Percentiles rank a stretch among this genome's conserved stretches.
Evolutionary conservation across 257 asterid genomes (phyloP).

Genomic region (Fraxinus pennsylvanica): DNA sequence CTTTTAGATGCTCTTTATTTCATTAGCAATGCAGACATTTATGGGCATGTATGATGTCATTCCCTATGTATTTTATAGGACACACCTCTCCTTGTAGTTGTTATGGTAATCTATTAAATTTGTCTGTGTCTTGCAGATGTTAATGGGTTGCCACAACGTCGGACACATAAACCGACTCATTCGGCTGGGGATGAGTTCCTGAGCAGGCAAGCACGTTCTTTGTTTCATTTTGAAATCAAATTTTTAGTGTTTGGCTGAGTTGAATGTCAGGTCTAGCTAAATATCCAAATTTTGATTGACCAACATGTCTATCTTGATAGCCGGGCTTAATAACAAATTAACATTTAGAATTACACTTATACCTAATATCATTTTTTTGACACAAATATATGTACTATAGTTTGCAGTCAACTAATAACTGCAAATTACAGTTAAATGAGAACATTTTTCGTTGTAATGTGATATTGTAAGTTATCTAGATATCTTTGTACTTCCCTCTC

Average conservation of each 20-base stretch:
- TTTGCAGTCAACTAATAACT: not conserved
- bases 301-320: not conserved
- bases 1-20: not conserved
- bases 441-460: not conserved
- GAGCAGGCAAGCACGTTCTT: conserved; percentile 58
- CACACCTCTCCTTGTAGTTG: not conserved
- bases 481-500: not conserved
- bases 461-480: not conserved
- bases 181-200: conserved; percentile 66
- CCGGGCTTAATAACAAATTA: not conserved
- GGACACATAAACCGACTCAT: conserved; percentile 57
- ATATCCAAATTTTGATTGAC: not conserved
- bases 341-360: not conserved
- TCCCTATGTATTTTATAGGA: not conserved
- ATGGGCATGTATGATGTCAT: not conserved
- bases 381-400: not conserved
- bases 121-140: conserved; percentile 49
- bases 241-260: not conserved
- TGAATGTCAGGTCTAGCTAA: not conserved
- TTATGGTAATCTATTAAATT: not conserved
- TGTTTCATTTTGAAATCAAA: conserved; percentile 2
- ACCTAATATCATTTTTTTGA: too few species aligned
- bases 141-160: conserved; percentile 57
- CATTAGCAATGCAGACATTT: not conserved
- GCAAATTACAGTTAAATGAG: not conserved